Conservation (phyloP, 1,139 yeast species). For the Fermentozyma sake region DNA sequence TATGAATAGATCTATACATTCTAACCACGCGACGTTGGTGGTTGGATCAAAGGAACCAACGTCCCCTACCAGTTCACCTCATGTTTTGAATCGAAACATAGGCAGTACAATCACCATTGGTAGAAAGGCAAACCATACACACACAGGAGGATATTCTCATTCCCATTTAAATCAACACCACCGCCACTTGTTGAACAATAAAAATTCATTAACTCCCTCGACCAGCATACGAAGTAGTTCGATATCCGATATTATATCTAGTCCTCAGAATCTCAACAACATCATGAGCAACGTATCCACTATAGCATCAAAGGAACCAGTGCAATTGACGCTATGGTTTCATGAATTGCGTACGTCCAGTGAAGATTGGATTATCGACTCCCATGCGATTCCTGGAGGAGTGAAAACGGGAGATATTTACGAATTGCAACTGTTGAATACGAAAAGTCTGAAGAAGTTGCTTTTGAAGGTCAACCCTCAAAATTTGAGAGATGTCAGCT, state of each 20-base stretch:
- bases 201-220: too few species aligned
- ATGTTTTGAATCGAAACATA: slow-evolving; percentile 11
- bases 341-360: slow-evolving; percentile 63
- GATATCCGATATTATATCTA: slow-evolving; percentile 1
- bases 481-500: slow-evolving; percentile 11
- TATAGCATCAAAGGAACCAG: slow-evolving; percentile 18
- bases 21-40: slow-evolving; percentile 9
- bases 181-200: too few species aligned
- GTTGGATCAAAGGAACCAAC: too few species aligned
- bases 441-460: slow-evolving; percentile 26
- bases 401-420: slow-evolving; percentile 67
- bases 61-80: too few species aligned
- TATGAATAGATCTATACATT: slow-evolving; percentile 6
- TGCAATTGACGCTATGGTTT: slow-evolving; percentile 59
- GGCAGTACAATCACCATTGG: slow-evolving; percentile 18
- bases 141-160: too few species aligned
- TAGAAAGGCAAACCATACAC: too few species aligned
- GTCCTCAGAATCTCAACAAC: too few species aligned
- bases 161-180: too few species aligned
- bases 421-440: slow-evolving; percentile 37
- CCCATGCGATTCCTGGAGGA: slow-evolving; percentile 38
- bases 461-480: slow-evolving; percentile 20
- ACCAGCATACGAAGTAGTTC: slow-evolving; percentile 5
- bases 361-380: slow-evolving; percentile 61
- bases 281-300: background rate